Conservation (phyloP, 768 basidiomycete species). For the Collybia sordida region DNA sequence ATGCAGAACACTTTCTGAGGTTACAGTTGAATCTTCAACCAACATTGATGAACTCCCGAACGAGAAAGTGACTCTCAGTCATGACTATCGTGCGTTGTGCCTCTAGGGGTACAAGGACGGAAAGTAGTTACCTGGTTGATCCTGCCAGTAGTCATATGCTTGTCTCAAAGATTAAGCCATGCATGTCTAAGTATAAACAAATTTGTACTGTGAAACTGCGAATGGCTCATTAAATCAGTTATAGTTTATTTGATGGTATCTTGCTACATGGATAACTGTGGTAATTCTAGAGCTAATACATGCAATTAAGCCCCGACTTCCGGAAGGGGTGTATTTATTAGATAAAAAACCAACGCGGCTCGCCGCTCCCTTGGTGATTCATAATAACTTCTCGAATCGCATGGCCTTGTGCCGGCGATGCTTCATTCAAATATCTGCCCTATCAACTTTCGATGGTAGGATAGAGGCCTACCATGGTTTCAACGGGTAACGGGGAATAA, state of each 20-base stretch:
- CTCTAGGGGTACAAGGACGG: constrained; percentile 13
- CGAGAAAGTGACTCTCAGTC: constrained; percentile 13
- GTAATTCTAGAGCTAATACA: constrained; percentile 60
- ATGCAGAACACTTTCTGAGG: constrained; percentile 8
- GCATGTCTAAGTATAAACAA: constrained; percentile 31
- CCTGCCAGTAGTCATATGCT: constrained; percentile 85
- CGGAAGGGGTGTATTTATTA: constrained; percentile 74
- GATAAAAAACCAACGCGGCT: constrained; percentile 67
- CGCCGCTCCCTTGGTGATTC: constrained; percentile 69
- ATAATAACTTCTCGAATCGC: constrained; percentile 75
- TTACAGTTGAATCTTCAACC: constrained; percentile 22
- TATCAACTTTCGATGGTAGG: constrained; percentile 79
- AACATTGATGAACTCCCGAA: constrained; percentile 22
- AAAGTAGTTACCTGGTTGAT: constrained; percentile 81
- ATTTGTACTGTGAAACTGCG: constrained; percentile 75
- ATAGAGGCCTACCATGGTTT: constrained; percentile 77
- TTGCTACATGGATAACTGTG: too few relatives aligned
- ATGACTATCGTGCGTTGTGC: too few relatives aligned
- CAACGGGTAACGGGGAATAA: constrained; percentile 78
- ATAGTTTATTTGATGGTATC: constrained; percentile 59
- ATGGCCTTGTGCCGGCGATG: constrained; percentile 72
- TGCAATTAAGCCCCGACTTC: constrained; percentile 70
- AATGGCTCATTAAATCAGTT: constrained; percentile 85
- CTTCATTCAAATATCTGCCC: constrained; percentile 66
- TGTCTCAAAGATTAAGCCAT: too few relatives aligned